phyloP scores from a whole-genome alignment of 805 yeast species.

The Nakazawaea molendinolei region DNA sequence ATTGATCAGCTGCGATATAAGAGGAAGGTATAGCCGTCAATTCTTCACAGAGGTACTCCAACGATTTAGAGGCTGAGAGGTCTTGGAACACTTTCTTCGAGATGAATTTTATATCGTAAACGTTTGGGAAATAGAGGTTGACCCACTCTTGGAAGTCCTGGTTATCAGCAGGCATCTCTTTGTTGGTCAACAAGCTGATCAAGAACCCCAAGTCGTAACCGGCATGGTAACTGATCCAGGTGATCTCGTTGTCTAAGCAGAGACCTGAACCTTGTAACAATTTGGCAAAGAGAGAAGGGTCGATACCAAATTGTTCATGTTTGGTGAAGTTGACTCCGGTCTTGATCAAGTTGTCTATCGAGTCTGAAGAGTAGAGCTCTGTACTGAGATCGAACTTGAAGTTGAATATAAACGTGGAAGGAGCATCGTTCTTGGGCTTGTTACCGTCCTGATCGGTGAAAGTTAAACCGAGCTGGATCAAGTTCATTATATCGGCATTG shows the following conservation, averaged over 20 bases:
- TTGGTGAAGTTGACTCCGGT: conserved; percentile 77
- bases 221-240: conserved; percentile 88
- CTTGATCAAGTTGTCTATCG: conserved; percentile 69
- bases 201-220: conserved; percentile 95
- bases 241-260: conserved; percentile 59
- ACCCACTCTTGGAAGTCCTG: conserved; percentile 72
- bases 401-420: conserved; percentile 95
- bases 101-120: conserved; percentile 71
- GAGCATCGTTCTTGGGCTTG: conserved; percentile 52
- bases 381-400: conserved; percentile 69
- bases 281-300: conserved; percentile 75
- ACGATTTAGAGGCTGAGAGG: conserved; percentile 24
- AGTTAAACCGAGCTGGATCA: conserved; percentile 82
- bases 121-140: conserved; percentile 66
- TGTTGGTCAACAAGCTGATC: conserved; percentile 67
- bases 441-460: conserved; percentile 63
- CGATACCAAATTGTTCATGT: conserved; percentile 73
- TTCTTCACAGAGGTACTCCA: conserved; percentile 66
- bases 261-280: conserved; percentile 81
- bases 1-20: conserved; percentile 26
- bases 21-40: conserved; percentile 58
- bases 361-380: conserved; percentile 86
- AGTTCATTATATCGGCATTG: conserved; percentile 79
- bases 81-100: conserved; percentile 19
- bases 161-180: conserved; percentile 73